phyloP scores from a whole-genome alignment of 2,329 filamentous ascomycete genomes.

The Paraphoma chrysanthemicola region DNA sequence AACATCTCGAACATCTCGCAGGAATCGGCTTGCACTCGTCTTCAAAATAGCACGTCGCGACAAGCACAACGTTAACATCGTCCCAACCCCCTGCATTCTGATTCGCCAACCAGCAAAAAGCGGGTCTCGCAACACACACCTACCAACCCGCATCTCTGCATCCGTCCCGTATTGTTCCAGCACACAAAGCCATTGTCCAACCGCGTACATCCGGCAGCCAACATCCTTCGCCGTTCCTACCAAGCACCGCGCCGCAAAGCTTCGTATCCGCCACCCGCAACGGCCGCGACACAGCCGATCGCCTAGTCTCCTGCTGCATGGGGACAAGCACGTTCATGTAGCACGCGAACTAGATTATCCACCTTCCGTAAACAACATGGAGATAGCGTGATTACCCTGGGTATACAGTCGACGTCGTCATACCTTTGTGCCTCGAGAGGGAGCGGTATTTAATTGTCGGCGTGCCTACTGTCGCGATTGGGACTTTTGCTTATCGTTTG shows the following conservation, averaged over 20 bases:
- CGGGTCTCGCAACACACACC: too few species aligned
- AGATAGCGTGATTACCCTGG: slow-evolving; percentile 13
- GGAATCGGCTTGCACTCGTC: too few species aligned
- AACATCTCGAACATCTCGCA: too few species aligned
- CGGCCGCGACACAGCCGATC: slow-evolving; percentile 24
- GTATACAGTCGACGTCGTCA: slow-evolving; percentile 13
- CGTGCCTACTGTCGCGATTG: neutral
- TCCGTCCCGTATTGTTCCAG: too few species aligned
- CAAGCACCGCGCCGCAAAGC: slow-evolving; percentile 9
- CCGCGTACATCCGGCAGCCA: too few species aligned
- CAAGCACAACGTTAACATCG: too few species aligned
- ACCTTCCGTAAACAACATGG: slow-evolving; percentile 36
- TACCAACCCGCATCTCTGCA: too few species aligned
- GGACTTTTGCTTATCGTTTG: neutral
- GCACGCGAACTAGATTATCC: slow-evolving; percentile 20
- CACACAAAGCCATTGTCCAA: neutral
- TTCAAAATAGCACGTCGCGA: too few species aligned
- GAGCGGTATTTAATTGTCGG: slow-evolving; percentile 10
- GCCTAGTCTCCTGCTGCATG: slow-evolving; percentile 33
- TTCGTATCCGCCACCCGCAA: slow-evolving; percentile 13
- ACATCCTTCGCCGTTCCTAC: neutral
- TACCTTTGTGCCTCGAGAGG: slow-evolving; percentile 6
- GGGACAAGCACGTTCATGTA: slow-evolving; percentile 22
- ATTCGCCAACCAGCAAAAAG: neutral
- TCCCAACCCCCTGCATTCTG: neutral